Base-by-base conservation (phyloP, 305 asterid species). In the Nicotiana rustica region DNA sequence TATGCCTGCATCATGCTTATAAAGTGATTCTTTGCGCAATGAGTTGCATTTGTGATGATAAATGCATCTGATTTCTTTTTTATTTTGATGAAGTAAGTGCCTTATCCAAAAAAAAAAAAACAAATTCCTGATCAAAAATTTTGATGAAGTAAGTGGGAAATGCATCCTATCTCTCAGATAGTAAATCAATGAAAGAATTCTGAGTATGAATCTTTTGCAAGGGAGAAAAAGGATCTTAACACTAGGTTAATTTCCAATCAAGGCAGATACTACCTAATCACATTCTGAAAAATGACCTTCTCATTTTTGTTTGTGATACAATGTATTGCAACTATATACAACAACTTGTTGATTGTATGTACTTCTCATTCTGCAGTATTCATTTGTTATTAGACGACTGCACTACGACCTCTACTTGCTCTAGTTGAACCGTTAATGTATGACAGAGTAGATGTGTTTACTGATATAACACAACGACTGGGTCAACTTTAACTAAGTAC, bases 11-110 rank as follows among this genome's bases (percentile, higher is more conserved):
- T 67, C 52, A 31, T 19, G 17, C 49, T 15, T 15, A 33, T 67
- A 35, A 19, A 17, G 52, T 67, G 52, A 67, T 33, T 6, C 52
- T 47, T 47, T 25, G 44, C 0, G 2, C 47, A 13, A 49, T 19
- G 64, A 14, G 79, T 75, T 49, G 44, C 44, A 75, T 75, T 56
- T 75, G 64, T 25, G 64, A 49, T 61, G 79, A 73, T 73, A 25
- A 73, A 73, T 25, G 64, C 79, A 73, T 59, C 62, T 18, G 29
- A 6, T 35, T 25, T 73, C 62, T 49, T 41, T 41, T 41, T 41
- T 41, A 41, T 41, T 41, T 41, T 41, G 49, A 41, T 41, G 49
- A 41, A 25, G 25, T 25, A 25, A 25, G 25, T 25, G 25, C 25
- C 25, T 25, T 25, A 25, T 25, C 25, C 25, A 25, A 25, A 25